A percentile compares a stretch with the other conserved stretches of the same genome.
phyloP scores from a whole-genome alignment of 225 moss, liverwort and hornwort species.

The Physcomitrellopsis africana region DNA sequence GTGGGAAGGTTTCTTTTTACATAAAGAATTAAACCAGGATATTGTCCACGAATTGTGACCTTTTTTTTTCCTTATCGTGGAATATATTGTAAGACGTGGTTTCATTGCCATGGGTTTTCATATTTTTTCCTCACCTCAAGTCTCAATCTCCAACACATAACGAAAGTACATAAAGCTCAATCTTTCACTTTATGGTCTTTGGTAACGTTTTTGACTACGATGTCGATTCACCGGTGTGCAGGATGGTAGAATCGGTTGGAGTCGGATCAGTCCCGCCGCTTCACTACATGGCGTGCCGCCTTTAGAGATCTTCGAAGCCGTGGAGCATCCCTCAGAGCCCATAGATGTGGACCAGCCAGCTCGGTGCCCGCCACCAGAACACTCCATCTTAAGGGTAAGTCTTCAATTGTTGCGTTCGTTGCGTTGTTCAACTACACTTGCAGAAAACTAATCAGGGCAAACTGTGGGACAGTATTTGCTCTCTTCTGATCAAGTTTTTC shows the following conservation, averaged over 20 bases:
- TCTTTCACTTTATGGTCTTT: no score
- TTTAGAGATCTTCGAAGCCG: constrained; percentile 25
- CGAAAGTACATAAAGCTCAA: no score
- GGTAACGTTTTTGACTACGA: background rate
- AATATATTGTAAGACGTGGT: no score
- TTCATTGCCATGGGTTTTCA: no score
- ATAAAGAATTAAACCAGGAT: no score
- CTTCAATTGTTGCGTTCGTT: background rate
- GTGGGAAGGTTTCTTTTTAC: no score
- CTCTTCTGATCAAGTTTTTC: background rate
- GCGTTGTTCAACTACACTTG: background rate
- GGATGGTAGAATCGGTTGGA: constrained; percentile 26
- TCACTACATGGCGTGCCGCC: constrained; percentile 20
- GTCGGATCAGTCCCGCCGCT: constrained; percentile 26
- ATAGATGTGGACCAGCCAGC: constrained; percentile 15
- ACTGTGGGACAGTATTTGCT: background rate
- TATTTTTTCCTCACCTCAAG: no score
- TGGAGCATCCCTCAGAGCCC: constrained; percentile 28
- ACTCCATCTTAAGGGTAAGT: constrained; percentile 19
- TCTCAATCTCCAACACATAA: no score
- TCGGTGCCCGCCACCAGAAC: constrained; percentile 27
- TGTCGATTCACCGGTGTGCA: background rate
- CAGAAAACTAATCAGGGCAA: background rate
- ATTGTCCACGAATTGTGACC: no score
- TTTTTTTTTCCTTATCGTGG: no score